A percentile compares a stretch with the other conserved stretches of the same genome.
Evolutionary conservation across 177 flowering plant genomes (phyloP).

Genomic region (Tripterygium wilfordii): DNA sequence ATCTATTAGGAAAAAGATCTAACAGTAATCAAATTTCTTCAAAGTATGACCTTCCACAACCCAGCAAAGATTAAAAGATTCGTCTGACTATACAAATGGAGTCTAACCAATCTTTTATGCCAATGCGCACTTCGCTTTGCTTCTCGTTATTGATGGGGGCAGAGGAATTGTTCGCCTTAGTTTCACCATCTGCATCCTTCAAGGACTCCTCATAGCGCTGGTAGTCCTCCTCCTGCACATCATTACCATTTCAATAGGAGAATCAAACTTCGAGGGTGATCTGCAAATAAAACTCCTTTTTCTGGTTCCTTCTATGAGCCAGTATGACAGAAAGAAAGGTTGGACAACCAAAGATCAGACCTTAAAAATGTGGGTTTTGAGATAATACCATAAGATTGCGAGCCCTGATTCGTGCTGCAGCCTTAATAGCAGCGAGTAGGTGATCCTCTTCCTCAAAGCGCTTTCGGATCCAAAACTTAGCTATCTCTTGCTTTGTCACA

Average conservation of each 20-base stretch:
- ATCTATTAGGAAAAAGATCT: background rate
- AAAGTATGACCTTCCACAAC: background rate
- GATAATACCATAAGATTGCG: slow-evolving; percentile 51
- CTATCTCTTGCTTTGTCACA: slow-evolving; percentile 70
- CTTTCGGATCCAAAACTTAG: slow-evolving; percentile 63
- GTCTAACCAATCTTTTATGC: slow-evolving; percentile 83
- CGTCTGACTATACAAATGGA: too few species aligned
- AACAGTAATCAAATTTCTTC: background rate
- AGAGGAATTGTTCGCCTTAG: background rate
- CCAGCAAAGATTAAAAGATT: too few species aligned
- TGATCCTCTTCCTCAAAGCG: slow-evolving; percentile 76
- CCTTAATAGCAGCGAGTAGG: slow-evolving; percentile 69
- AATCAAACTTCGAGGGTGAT: too few species aligned
- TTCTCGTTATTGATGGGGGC: slow-evolving; percentile 4
- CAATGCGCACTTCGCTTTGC: slow-evolving; percentile 44
- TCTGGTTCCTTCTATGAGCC: too few species aligned
- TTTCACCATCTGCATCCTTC: slow-evolving; percentile 13
- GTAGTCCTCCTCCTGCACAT: slow-evolving; percentile 60
- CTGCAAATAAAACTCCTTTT: too few species aligned
- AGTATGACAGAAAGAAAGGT: too few species aligned
- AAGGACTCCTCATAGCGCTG: slow-evolving; percentile 48
- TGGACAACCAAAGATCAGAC: too few species aligned
- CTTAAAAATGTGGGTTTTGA: slow-evolving; percentile 27
- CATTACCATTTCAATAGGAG: background rate
- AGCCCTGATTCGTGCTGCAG: slow-evolving; percentile 71